phyloP scores from a whole-genome alignment of 108 stramenopile species.

The Chaetoceros muelleri region DNA sequence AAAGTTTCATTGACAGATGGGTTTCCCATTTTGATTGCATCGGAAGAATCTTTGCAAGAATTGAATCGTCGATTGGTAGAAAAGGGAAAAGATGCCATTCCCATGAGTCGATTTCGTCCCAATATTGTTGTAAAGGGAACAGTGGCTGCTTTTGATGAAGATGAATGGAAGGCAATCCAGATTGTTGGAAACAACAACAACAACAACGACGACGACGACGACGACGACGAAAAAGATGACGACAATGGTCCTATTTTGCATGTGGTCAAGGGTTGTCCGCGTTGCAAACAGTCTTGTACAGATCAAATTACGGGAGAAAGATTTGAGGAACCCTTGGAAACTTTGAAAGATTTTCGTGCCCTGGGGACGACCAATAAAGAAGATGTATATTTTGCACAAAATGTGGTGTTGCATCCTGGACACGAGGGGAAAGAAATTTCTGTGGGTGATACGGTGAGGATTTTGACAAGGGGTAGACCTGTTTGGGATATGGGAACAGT shows the following conservation, averaged over 20 bases:
- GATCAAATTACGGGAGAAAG: conserved; percentile 66
- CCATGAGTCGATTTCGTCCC: conserved; percentile 76
- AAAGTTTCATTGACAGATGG: conserved; percentile 59
- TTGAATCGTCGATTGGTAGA: conserved; percentile 42
- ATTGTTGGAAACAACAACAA: conserved; percentile 15
- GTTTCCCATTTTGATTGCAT: conserved; percentile 72
- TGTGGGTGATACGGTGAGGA: conserved; percentile 30
- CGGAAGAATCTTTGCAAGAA: conserved; percentile 53
- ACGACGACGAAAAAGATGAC: conserved; percentile 12
- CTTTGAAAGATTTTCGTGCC: conserved; percentile 58
- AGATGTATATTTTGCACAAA: conserved; percentile 80
- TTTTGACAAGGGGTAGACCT: conserved; percentile 29
- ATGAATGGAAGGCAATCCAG: conserved; percentile 71
- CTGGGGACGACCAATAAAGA: conserved; percentile 16
- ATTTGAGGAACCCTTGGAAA: conserved; percentile 50
- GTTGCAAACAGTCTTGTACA: conserved; percentile 81
- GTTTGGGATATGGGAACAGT: conserved; percentile 30
- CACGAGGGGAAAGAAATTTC: conserved; percentile 8
- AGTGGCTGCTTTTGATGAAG: conserved; percentile 70
- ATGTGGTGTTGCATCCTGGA: conserved; percentile 37
- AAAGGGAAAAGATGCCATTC: conserved; percentile 37
- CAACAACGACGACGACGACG: background rate
- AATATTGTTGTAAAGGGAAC: conserved; percentile 61
- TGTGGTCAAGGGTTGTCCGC: conserved; percentile 73
- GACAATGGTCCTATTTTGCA: conserved; percentile 35